Evolutionary conservation across 176 grass and related monocot species (phyloP).

Genomic region (Saccharum officinarum): DNA sequence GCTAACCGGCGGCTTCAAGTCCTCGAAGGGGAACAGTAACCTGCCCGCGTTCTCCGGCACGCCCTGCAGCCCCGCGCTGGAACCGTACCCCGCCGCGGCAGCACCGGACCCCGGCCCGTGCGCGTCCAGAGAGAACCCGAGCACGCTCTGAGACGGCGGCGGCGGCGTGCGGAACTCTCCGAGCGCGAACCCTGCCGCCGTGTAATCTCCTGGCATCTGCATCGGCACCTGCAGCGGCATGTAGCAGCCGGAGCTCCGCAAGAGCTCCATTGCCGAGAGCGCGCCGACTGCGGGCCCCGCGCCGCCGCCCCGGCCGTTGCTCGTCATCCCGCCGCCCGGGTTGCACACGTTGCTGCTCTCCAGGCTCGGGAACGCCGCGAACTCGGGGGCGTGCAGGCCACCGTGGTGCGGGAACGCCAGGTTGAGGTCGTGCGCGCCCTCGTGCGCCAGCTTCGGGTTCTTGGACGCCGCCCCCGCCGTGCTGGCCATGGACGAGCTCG

Average conservation of each 20-base stretch:
- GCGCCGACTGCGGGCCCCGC: conserved; percentile 36
- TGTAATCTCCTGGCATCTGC: conserved; percentile 55
- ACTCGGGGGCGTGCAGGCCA: conserved; percentile 39
- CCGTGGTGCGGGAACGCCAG: conserved; percentile 69
- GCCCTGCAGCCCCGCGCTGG: conserved; percentile 41
- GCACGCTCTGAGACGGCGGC: conserved; percentile 45
- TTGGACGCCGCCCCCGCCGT: conserved; percentile 15
- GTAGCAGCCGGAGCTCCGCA: conserved; percentile 68
- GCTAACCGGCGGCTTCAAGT: conserved; percentile 61
- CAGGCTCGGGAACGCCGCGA: conserved; percentile 68
- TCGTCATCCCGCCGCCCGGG: conserved; percentile 5
- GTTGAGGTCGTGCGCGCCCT: conserved; percentile 77
- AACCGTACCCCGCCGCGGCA: conserved; percentile 33
- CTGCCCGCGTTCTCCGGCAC: conserved; percentile 56
- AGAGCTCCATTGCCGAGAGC: conserved; percentile 89
- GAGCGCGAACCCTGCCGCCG: conserved; percentile 60
- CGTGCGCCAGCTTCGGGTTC: conserved; percentile 65
- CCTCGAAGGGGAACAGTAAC: conserved; percentile 78
- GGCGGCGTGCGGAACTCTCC: conserved; percentile 56
- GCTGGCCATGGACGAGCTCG: conserved; percentile 37
- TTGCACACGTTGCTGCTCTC: conserved; percentile 65
- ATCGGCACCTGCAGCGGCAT: conserved; percentile 62
- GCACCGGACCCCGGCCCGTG: conserved; percentile 30
- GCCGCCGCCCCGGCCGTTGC: conserved; percentile 26
- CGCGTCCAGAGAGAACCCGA: conserved; percentile 68